Base-by-base conservation (phyloP, 306 rosid genomes). In the Quercus cerris region DNA sequence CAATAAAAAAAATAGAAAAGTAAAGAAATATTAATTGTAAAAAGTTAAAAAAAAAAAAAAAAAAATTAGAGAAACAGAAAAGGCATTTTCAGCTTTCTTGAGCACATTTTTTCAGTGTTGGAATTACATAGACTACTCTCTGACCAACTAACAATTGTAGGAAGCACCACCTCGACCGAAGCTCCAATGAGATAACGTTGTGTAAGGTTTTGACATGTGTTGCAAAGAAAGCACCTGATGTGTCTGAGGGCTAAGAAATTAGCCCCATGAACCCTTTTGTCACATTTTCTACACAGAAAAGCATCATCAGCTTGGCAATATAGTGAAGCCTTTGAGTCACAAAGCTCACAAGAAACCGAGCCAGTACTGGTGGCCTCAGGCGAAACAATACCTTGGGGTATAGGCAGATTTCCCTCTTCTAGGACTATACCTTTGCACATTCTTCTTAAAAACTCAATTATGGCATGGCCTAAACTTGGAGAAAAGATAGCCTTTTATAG, bases 241-340 rank as follows among this genome's bases (percentile, higher is more conserved):
- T 94, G 98, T 72, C 98, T 86, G 10, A 71, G 86, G 33, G 98
- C 95, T 66, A 94, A 88, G 78, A 90, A 86, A 72, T 94, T 94
- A 19, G 98, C 98, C n/a, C 77, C 82, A 66, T 94, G 98, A 85
- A 94, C 97, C 85, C 79, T 56, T 46, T 76, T 79, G 77, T 94
- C 98, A 78, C 98, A 91, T 80, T 89, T 81, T 72, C 90, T 75
- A 49, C 98, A 94, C 59, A 94, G 66, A 86, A 82, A 91, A 5
- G 98, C 97, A 56, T 86, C 81, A 77, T 93, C 97, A 5, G 97
- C 97, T 20, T 54, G 85, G 79, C 97, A 93, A 81, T 90, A 93
- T 82, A 94, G 81, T 33, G 91, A 82, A 54, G 98, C 97, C 71
- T 72, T 56, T 1, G 80, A 71, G 18, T 87, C 79, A 51, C 98